Evolutionary conservation across 495 filamentous ascomycete genomes (phyloP).

Genomic region (Lasiosphaeriaceae sp.): DNA sequence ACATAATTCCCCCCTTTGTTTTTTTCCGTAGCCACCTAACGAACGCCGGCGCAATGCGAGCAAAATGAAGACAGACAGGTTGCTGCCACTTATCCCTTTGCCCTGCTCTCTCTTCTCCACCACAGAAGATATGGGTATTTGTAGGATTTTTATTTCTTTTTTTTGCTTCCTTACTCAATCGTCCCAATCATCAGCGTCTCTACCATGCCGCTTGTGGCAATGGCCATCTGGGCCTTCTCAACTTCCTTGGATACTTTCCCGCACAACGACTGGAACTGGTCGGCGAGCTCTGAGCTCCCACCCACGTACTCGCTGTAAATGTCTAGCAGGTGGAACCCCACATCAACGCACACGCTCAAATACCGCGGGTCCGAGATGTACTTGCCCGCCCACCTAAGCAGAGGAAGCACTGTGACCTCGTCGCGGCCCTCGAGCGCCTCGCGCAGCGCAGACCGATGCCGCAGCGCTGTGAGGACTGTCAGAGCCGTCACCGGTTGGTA

Average conservation of each 20-base stretch:
- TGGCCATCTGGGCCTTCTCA: conserved; percentile 74
- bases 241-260: conserved; percentile 69
- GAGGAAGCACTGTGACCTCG: conserved; percentile 72
- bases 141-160: background rate
- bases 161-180: conserved; percentile 1
- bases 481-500: conserved; percentile 59
- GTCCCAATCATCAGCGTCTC: conserved; percentile 59
- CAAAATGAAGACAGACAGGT: too few species aligned
- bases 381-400: conserved; percentile 77
- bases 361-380: conserved; percentile 76
- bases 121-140: too few species aligned
- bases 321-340: conserved; percentile 74
- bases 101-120: too few species aligned
- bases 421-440: conserved; percentile 79
- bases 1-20: background rate
- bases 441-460: conserved; percentile 83
- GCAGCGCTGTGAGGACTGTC: conserved; percentile 75
- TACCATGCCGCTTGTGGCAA: conserved; percentile 77
- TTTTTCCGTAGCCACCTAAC: conserved; percentile 1
- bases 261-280: conserved; percentile 59
- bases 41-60: conserved; percentile 14
- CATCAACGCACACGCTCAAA: conserved; percentile 71
- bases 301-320: conserved; percentile 80
- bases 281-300: conserved; percentile 68
- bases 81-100: too few species aligned